Percentiles rank a stretch among this genome's conserved stretches.
These are phyloP conservation scores for Hibiscus mutabilis DNA, from an alignment of 345 rosid genomes.

Conservation along the genomic window DNA sequence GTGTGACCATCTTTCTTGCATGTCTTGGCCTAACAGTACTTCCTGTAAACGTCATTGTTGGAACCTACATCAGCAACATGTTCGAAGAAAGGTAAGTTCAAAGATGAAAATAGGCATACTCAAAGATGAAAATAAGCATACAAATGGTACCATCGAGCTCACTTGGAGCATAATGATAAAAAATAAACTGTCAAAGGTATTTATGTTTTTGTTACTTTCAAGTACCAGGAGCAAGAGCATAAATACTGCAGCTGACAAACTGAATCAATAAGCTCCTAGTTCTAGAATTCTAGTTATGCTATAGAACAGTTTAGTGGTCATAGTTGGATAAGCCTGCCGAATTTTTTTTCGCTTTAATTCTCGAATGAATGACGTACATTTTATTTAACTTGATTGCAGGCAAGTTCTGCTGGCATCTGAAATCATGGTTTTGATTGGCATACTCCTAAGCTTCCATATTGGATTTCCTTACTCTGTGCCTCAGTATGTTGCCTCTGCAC, in stretches of 20 bases:
- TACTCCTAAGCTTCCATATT: slow-evolving; percentile 43
- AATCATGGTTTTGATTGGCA: slow-evolving; percentile 43
- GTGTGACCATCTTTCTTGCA: slow-evolving; percentile 68
- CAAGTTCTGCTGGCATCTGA: slow-evolving; percentile 73
- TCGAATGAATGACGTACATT: not conserved
- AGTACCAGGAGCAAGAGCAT: not conserved
- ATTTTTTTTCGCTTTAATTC: not conserved
- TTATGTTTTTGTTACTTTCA: not conserved
- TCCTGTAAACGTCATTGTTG: slow-evolving; percentile 64
- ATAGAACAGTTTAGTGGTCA: not conserved
- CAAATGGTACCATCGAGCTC: not conserved
- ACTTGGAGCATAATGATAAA: not conserved
- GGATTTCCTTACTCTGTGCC: slow-evolving; percentile 38
- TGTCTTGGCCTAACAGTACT: slow-evolving; percentile 76
- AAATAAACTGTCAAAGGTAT: not conserved
- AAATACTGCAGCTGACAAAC: not conserved
- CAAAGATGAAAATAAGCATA: not conserved
- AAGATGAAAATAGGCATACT: no score
- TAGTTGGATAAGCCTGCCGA: not conserved
- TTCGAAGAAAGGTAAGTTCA: slow-evolving; percentile 65
- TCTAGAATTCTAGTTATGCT: not conserved
- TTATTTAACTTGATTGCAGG: slow-evolving; percentile 30
- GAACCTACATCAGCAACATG: slow-evolving; percentile 73
- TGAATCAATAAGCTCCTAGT: not conserved
- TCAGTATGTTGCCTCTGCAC: slow-evolving; percentile 46